Evolutionary conservation across 768 basidiomycete species (phyloP).

Genomic region (Mycena polygramma): DNA sequence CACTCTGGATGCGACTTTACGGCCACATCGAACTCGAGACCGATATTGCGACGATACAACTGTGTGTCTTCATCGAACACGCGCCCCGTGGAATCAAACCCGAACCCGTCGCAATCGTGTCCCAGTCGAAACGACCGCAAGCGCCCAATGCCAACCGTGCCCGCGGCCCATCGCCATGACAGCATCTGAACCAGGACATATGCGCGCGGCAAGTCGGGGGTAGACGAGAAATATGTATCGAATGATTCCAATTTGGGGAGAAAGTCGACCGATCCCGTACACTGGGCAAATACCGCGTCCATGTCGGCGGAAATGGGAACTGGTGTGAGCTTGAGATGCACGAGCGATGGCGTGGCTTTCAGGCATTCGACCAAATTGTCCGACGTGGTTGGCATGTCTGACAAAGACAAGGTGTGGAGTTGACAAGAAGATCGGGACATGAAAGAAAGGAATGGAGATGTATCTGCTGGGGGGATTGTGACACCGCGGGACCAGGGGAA

Average conservation of each 20-base stretch:
- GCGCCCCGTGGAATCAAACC: no score
- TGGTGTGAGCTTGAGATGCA: not conserved
- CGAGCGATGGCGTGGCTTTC: not conserved
- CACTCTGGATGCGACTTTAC: no score
- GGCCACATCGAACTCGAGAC: no score
- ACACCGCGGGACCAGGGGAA: not conserved
- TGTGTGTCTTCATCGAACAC: no score
- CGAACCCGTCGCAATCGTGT: no score
- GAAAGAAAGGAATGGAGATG: not conserved
- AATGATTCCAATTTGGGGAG: constrained; percentile 15
- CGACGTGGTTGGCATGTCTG: not conserved
- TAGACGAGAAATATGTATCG: not conserved
- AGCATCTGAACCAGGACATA: not conserved
- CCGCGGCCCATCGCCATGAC: not conserved
- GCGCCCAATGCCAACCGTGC: no score
- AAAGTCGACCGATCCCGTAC: not conserved
- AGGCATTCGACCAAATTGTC: not conserved
- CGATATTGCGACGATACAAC: no score
- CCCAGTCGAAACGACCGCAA: not conserved
- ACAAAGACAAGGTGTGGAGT: not conserved
- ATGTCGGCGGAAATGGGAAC: not conserved
- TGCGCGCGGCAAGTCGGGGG: not conserved
- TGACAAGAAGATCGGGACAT: not conserved
- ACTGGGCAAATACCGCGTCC: not conserved
- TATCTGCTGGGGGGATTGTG: no score